A percentile compares a stretch with the other conserved stretches of the same genome.
phyloP scores from a whole-genome alignment of 2,329 filamentous ascomycete genomes.

The Sclerotinia spermophila region DNA sequence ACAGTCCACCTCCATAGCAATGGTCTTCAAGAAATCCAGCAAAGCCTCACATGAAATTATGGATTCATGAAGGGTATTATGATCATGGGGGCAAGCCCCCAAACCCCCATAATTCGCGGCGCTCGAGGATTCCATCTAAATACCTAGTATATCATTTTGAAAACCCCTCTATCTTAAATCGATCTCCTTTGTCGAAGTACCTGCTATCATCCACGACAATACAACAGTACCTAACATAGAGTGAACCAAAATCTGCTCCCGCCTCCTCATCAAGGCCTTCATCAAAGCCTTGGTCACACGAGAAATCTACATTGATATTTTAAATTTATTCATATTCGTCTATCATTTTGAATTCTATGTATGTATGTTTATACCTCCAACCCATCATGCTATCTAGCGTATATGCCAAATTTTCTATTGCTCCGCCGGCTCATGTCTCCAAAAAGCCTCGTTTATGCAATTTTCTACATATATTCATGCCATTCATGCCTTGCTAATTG shows the following conservation, averaged over 20 bases:
- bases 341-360: background rate
- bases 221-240: background rate
- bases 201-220: background rate
- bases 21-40: background rate
- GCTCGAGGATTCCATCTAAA: background rate
- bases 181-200: too few species aligned
- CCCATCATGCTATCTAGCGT: background rate
- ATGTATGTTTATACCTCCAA: background rate
- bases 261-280: background rate
- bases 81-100: background rate
- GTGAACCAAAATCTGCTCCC: background rate
- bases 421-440: background rate
- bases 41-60: background rate
- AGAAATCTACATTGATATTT: background rate
- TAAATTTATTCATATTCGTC: background rate
- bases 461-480: background rate
- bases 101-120: background rate
- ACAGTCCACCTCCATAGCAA: background rate
- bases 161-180: background rate
- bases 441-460: constrained; percentile 4
- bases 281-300: background rate
- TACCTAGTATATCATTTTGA: background rate
- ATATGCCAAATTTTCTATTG: background rate
- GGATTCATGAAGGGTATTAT: background rate
- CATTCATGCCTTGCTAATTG: background rate